Evolutionary conservation across 306 rosid genomes (phyloP).

Genomic region (Begonia fuchsioides): DNA sequence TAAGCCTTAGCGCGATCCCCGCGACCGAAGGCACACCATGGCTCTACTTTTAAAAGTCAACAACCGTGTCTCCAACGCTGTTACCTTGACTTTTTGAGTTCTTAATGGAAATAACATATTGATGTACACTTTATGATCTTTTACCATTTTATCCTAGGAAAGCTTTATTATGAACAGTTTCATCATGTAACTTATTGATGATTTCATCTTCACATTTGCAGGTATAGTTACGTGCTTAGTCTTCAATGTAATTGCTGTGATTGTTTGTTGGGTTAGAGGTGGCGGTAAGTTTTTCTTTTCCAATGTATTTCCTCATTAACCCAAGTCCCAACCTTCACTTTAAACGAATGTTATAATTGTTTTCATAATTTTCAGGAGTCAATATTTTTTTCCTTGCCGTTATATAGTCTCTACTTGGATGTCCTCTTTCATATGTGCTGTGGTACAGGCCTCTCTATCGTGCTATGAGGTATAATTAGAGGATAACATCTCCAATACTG

Average conservation of each 20-base stretch:
- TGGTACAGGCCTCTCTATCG: slow-evolving; percentile 98
- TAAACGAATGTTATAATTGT: slow-evolving; percentile 11
- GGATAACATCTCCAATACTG: no score
- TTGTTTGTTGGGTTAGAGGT: slow-evolving; percentile 75
- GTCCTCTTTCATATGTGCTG: slow-evolving; percentile 83
- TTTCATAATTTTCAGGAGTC: slow-evolving; percentile 47
- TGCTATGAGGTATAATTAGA: slow-evolving; percentile 62
- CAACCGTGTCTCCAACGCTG: no score
- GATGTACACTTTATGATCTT: no score
- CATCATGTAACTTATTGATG: no score
- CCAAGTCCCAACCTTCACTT: background rate
- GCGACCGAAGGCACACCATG: no score
- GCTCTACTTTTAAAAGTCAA: no score
- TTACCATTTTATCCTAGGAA: no score
- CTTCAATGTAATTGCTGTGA: slow-evolving; percentile 73
- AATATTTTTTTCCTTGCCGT: slow-evolving; percentile 87
- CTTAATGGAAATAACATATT: no score
- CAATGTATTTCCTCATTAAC: slow-evolving; percentile 1
- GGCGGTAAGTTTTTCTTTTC: slow-evolving; percentile 47
- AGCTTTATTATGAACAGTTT: no score
- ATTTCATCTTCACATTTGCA: slow-evolving; percentile 18
- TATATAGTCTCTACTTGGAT: slow-evolving; percentile 81
- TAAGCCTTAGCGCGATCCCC: no score
- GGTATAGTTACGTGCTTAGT: slow-evolving; percentile 82
- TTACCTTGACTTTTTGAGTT: no score